Base-by-base conservation (phyloP, 2,329 filamentous ascomycete genomes). In the Niveomyces coronatus region DNA sequence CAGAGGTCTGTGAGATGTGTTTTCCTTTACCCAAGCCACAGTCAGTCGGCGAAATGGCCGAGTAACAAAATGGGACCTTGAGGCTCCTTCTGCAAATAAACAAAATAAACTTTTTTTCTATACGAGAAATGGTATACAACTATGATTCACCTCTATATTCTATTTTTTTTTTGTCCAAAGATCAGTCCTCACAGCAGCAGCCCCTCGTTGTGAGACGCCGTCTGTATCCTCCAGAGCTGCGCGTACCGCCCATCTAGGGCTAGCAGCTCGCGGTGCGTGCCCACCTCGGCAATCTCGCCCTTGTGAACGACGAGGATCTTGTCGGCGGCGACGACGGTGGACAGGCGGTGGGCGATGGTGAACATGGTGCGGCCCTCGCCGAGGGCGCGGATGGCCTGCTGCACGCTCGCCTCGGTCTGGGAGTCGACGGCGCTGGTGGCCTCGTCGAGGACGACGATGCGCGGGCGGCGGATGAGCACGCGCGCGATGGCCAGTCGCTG, bases 281-380 rank as follows among this genome's bases (percentile, higher is more conserved):
- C 73, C 22, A 60, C 57, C 49, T 76, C 70, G 16, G 68, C 56
- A 17, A 76, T 60, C 24, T 56, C 53, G 5, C 74, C 74, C 28
- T 66, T 57, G 39, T 70, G 60, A 18, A 76, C 54, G 4, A 75
- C 71, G 31, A 75, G 40, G 28, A 76, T 74, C 35, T 60, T 56
- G 43, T 77, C 69, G 1, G 71, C 65, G 2, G 13, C 62, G 15
- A 71, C 67, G 23, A 61, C 52, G 0, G 57, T 60, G 3, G 53
- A 58, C 3, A 63, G 47, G 31, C 64, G 49, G 45, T 68, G 69
- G 17, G 70, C 68, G 45, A 72, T 62, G 0, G 68, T 53, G 40
- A 73, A 66, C 0, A 70, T 72, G 1, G 72, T 76, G 15, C 71
- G 61, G 4, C 58, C 62, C 19, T 56, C 55, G 36, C 62, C 66